These are phyloP conservation scores for Diaporthe citriasiana DNA, from an alignment of 2,329 filamentous ascomycete species.

Conservation along the genomic window DNA sequence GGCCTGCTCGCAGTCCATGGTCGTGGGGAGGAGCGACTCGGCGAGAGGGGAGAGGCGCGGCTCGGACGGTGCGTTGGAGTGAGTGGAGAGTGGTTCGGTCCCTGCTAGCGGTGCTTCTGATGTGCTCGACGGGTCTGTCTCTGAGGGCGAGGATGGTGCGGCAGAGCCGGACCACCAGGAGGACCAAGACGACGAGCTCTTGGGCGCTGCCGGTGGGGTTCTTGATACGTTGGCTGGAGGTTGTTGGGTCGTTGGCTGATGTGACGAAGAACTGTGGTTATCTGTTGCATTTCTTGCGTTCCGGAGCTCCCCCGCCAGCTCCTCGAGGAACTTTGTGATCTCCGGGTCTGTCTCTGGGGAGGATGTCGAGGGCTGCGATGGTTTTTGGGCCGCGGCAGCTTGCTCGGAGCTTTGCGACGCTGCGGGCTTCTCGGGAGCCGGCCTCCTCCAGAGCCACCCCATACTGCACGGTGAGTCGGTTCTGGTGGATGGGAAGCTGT, in stretches of 20 bases:
- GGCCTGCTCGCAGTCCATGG: conserved; percentile 89
- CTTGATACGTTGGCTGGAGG: conserved; percentile 48
- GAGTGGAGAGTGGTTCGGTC: conserved; percentile 37
- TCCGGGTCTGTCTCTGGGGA: conserved; percentile 60
- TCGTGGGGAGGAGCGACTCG: conserved; percentile 80
- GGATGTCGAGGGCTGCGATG: conserved; percentile 39
- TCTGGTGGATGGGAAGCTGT: conserved; percentile 4
- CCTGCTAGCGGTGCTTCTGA: conserved; percentile 45
- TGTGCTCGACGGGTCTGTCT: conserved; percentile 41
- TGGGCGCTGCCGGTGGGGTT: conserved; percentile 48
- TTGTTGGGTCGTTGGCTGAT: background rate
- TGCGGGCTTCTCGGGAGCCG: conserved; percentile 52
- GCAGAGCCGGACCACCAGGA: conserved; percentile 53
- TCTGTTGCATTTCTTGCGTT: background rate
- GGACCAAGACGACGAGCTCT: conserved; percentile 50
- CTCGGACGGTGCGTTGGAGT: conserved; percentile 36
- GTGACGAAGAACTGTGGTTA: background rate
- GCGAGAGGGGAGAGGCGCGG: conserved; percentile 63
- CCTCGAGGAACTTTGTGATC: conserved; percentile 66
- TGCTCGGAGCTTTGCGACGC: conserved; percentile 44
- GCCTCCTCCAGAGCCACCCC: conserved; percentile 73
- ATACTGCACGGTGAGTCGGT: conserved; percentile 56
- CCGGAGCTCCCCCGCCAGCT: conserved; percentile 36
- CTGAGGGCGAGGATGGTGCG: conserved; percentile 1
- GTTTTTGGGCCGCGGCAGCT: conserved; percentile 33